Base-by-base conservation (phyloP, 176 grass and related monocot species). In the Guadua angustifolia region DNA sequence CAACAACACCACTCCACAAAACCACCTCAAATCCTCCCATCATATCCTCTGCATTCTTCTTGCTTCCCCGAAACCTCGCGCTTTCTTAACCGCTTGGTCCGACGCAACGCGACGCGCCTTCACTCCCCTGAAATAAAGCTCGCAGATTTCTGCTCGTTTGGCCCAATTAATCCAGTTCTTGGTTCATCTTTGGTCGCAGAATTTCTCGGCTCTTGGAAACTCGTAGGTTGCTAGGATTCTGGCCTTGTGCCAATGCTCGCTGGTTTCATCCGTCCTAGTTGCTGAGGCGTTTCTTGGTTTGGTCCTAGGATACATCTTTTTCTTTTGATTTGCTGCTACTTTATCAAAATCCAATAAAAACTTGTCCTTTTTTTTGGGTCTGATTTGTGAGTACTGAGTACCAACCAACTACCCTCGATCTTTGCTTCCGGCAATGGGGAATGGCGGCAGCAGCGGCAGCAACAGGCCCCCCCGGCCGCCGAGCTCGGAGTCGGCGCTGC, bases 401-500 rank as follows among this genome's bases (percentile, higher is more conserved):
- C n/a, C n/a, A n/a, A n/a, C 17, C 9, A 15, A 29, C 26, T 9
- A 5, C 38, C 47, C 2, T 47, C 45, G 45, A 47, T 40, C 44
- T 84, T 66, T 29, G 39, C 22, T 79, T 79, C 74, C 69, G 4
- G 85, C 85, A 84, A 91, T 91, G 89, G 89, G 89, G 75, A 91
- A 91, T 51, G 35, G 35, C 84, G 19, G 4, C 89, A 73, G 84
- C 79, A 43, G 58, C 66, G 40, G 21, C 46, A 44, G 66, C 47
- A 14, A 5, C 89, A 63, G 70, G 69, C 11, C 63, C 13, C 46
- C 64, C 36, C 80, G 89, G 12, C 62, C 80, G 80, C 13, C 35
- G 69, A 62, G 16, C 62, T 39, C 75, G 42, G 89, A 84, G 22
- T 2, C 85, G 45, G 53, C 69, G 17, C 62, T 87, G 62, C 85